These are phyloP conservation scores for Inga leiocalycina DNA, from an alignment of 306 rosid species.

Conservation along the genomic window DNA sequence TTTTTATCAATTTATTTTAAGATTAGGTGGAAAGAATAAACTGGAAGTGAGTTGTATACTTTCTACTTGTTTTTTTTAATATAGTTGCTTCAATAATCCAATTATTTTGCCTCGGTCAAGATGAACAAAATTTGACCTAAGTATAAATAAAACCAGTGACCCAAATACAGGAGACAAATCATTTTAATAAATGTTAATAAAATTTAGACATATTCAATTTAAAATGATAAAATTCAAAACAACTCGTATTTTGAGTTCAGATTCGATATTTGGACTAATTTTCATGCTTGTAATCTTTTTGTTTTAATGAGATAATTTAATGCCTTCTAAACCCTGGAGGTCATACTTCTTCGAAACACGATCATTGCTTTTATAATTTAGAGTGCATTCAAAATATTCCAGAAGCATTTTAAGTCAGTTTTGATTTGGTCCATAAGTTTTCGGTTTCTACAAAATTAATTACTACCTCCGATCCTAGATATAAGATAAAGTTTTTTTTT, in stretches of 20 bases:
- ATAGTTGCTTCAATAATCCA: background rate
- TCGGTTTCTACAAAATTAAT: background rate
- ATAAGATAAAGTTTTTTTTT: too few species aligned
- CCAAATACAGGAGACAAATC: background rate
- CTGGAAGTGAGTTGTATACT: background rate
- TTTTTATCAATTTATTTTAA: background rate
- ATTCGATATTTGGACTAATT: background rate
- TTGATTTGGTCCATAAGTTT: background rate
- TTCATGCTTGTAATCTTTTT: background rate
- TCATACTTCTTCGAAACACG: background rate
- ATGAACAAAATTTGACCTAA: background rate
- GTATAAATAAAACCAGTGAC: background rate
- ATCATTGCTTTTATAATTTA: too few species aligned
- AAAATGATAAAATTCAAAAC: background rate
- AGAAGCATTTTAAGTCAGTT: background rate
- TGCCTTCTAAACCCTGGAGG: background rate
- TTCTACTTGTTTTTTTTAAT: background rate
- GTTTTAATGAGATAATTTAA: background rate
- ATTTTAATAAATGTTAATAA: background rate
- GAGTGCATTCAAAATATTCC: background rate
- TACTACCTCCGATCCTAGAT: too few species aligned
- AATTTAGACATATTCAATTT: background rate
- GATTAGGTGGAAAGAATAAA: background rate
- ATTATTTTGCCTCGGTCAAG: background rate
- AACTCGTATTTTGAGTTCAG: background rate